A percentile compares a stretch with the other conserved stretches of the same genome.
Evolutionary conservation across 169 alveolate species (phyloP).

Genomic region (Theileria annulata): DNA sequence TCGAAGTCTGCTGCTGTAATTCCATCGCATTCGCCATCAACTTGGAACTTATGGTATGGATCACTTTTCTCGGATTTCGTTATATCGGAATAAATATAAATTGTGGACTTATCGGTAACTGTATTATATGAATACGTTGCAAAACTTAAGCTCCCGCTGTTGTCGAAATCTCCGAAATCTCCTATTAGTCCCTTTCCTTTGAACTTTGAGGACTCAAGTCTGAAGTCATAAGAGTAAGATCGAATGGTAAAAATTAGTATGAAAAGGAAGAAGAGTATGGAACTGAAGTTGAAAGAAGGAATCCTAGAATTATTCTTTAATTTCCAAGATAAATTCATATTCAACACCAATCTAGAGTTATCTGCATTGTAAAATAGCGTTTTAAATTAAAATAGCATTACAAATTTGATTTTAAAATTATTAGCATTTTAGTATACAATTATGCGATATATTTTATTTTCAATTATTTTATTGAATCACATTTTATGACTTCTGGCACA

Average conservation of each 20-base stretch:
- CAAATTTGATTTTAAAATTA: background rate
- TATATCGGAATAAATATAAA: slow-evolving; percentile 20
- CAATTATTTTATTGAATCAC: background rate
- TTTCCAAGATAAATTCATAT: background rate
- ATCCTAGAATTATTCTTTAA: background rate
- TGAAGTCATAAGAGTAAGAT: slow-evolving; percentile 22
- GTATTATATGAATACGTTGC: slow-evolving; percentile 14
- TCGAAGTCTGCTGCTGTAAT: slow-evolving; percentile 68
- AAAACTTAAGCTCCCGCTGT: slow-evolving; percentile 38
- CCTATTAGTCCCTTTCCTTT: slow-evolving; percentile 29
- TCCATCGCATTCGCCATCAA: slow-evolving; percentile 65
- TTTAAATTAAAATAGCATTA: background rate
- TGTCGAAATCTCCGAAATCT: slow-evolving; percentile 63
- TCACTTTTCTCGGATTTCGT: background rate
- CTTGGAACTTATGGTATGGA: slow-evolving; percentile 27
- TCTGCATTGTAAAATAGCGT: background rate
- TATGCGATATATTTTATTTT: background rate
- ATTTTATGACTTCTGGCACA: background rate
- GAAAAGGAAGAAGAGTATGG: background rate
- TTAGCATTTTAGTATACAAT: background rate
- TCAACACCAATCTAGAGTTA: background rate
- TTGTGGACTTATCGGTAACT: slow-evolving; percentile 1
- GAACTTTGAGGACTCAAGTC: slow-evolving; percentile 9
- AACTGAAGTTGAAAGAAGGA: background rate
- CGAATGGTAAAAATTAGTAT: background rate